Conservation (phyloP, 1,284 basidiomycete genomes). For the Cronartium ribicola region DNA sequence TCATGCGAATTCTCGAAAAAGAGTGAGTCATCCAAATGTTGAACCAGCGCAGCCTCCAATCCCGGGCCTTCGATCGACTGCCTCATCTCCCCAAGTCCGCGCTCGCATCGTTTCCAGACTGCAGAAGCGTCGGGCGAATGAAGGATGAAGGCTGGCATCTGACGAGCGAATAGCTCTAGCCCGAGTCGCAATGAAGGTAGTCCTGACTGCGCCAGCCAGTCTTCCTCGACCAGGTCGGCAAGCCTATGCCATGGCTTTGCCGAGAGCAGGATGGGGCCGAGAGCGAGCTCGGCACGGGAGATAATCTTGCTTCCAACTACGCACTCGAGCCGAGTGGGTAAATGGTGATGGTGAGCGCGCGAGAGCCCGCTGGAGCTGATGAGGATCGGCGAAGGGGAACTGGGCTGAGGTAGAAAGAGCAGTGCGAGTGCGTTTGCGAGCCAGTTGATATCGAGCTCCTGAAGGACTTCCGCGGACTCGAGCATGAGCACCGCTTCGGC, state of each 20-base stretch:
- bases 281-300: background rate
- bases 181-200: background rate
- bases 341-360: background rate
- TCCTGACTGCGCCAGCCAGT: background rate
- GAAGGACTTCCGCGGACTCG: background rate
- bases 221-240: background rate
- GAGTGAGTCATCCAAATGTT: background rate
- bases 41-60: slow-evolving; percentile 1
- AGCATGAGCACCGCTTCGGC: background rate
- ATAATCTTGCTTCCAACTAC: background rate
- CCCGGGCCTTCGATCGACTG: background rate
- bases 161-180: background rate
- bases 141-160: background rate
- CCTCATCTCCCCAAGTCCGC: background rate
- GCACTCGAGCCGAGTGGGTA: background rate
- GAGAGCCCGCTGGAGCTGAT: background rate
- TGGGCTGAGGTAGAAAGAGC: background rate
- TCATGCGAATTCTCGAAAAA: background rate
- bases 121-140: background rate
- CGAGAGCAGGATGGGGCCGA: background rate
- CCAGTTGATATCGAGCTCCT: background rate
- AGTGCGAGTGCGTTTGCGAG: background rate
- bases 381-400: background rate
- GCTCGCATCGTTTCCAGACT: background rate
- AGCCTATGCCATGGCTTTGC: background rate